phyloP scores from a whole-genome alignment of 2,329 filamentous ascomycete species.

The Calonectria multiphialidica region DNA sequence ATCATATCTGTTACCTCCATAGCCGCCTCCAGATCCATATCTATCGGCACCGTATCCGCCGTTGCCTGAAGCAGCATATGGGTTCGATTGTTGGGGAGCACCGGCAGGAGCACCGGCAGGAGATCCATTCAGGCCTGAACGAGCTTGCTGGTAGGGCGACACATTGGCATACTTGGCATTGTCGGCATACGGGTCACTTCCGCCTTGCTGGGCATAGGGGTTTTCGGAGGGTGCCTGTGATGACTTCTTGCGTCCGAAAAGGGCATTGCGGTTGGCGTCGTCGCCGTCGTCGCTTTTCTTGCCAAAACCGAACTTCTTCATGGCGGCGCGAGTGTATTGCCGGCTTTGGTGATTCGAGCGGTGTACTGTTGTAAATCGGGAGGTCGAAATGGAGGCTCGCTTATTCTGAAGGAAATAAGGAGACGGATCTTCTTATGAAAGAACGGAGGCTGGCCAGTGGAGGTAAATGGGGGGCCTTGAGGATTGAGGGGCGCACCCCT shows the following conservation, averaged over 20 bases:
- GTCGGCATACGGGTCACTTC: conserved; percentile 66
- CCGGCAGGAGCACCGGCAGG: conserved; percentile 43
- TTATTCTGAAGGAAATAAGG: conserved; percentile 20
- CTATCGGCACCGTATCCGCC: conserved; percentile 66
- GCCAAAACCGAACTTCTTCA: conserved; percentile 72
- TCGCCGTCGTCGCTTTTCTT: conserved; percentile 66
- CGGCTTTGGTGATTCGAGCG: not conserved
- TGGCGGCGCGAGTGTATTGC: conserved; percentile 42
- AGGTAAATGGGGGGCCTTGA: conserved; percentile 17
- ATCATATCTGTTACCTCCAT: conserved; percentile 67
- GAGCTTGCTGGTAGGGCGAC: conserved; percentile 60
- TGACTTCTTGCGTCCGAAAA: conserved; percentile 67
- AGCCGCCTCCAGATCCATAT: conserved; percentile 64
- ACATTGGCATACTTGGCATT: conserved; percentile 59
- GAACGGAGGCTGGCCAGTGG: conserved; percentile 24
- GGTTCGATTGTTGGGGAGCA: conserved; percentile 44
- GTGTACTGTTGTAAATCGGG: conserved; percentile 10
- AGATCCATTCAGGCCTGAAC: conserved; percentile 48
- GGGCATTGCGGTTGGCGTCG: conserved; percentile 60
- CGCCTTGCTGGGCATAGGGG: conserved; percentile 68
- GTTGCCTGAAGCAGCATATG: conserved; percentile 39
- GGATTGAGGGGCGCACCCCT: conserved; percentile 33
- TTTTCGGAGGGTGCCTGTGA: conserved; percentile 62
- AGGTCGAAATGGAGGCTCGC: conserved; percentile 29
- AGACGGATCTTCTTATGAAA: conserved; percentile 1